A percentile compares a stretch with the other conserved stretches of the same genome.
These are phyloP conservation scores for Fusarium domesticum DNA, from an alignment of 2,329 filamentous ascomycete genomes.

Conservation along the genomic window DNA sequence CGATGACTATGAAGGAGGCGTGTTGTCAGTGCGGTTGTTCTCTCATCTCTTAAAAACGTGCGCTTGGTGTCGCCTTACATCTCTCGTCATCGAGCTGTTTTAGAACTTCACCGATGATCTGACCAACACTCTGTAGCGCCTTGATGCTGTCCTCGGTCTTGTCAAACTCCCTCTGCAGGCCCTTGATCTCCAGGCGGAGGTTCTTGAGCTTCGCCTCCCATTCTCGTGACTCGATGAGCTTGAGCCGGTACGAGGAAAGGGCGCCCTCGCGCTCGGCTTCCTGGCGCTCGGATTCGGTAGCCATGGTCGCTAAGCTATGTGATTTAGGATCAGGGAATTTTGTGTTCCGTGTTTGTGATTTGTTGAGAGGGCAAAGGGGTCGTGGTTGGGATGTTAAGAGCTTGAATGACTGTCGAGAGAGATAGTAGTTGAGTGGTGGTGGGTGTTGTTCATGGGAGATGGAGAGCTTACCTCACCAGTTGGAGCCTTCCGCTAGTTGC, in stretches of 20 bases:
- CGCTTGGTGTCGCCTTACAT: conserved; percentile 59
- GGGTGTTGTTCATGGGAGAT: conserved; percentile 23
- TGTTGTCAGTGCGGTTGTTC: conserved; percentile 25
- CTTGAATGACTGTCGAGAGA: conserved; percentile 15
- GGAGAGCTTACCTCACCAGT: conserved; percentile 42
- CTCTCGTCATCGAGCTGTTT: conserved; percentile 98
- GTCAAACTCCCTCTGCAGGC: conserved; percentile 90
- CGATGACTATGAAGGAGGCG: conserved; percentile 69
- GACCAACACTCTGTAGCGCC: conserved; percentile 95
- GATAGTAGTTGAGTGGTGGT: conserved; percentile 16
- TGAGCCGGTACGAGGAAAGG: conserved; percentile 73
- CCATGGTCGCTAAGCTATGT: conserved; percentile 38
- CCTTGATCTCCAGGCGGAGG: conserved; percentile 92
- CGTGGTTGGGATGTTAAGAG: conserved; percentile 12
- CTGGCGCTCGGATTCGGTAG: no score
- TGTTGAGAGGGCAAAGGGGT: not conserved
- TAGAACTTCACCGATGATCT: conserved; percentile 98
- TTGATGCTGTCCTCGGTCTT: conserved; percentile 99
- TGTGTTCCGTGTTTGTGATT: not conserved
- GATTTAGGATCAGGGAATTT: not conserved
- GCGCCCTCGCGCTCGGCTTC: conserved; percentile 65
- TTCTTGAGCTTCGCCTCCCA: conserved; percentile 98
- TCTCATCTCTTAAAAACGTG: conserved; percentile 4
- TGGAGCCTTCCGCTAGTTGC: conserved; percentile 37
- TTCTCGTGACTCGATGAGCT: conserved; percentile 91